Evolutionary conservation across 805 yeast species (phyloP).

Genomic region (Lipomyces yamanashiensis): DNA sequence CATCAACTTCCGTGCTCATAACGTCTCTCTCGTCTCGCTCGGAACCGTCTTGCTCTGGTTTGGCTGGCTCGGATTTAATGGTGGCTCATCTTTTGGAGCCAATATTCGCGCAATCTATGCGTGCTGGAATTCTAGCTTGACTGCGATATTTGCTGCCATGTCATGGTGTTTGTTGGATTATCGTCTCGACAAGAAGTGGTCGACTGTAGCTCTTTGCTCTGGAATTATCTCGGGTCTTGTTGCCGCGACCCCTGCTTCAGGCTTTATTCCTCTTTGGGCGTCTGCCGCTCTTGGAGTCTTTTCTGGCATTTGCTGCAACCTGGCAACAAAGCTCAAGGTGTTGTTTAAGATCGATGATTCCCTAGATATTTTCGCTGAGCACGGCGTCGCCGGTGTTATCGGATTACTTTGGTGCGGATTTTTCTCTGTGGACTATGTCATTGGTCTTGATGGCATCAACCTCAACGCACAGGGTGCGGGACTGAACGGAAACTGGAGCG

Average conservation of each 20-base stretch:
- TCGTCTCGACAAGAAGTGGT: constrained; percentile 86
- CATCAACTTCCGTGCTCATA: constrained; percentile 77
- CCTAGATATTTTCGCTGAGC: constrained; percentile 94
- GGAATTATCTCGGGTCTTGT: constrained; percentile 95
- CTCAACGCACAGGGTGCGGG: constrained; percentile 80
- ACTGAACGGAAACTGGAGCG: constrained; percentile 87
- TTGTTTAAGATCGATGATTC: constrained; percentile 85
- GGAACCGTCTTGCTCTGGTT: constrained; percentile 88
- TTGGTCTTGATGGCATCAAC: constrained; percentile 79
- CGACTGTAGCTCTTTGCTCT: constrained; percentile 94
- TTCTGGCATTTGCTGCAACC: constrained; percentile 84
- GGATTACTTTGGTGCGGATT: constrained; percentile 86
- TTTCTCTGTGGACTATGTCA: constrained; percentile 85
- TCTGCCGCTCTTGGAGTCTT: constrained; percentile 81
- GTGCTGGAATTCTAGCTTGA: constrained; percentile 85
- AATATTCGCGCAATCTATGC: constrained; percentile 84
- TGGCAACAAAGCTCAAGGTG: constrained; percentile 84
- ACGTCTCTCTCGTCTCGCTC: constrained; percentile 84
- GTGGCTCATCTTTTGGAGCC: constrained; percentile 84
- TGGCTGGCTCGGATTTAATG: constrained; percentile 98
- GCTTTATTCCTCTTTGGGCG: constrained; percentile 89
- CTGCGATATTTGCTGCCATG: constrained; percentile 88
- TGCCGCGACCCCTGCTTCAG: constrained; percentile 95
- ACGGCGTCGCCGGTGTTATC: constrained; percentile 92
- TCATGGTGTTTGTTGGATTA: constrained; percentile 91